phyloP scores from a whole-genome alignment of 345 rosid species.

The Mercurialis annua region DNA sequence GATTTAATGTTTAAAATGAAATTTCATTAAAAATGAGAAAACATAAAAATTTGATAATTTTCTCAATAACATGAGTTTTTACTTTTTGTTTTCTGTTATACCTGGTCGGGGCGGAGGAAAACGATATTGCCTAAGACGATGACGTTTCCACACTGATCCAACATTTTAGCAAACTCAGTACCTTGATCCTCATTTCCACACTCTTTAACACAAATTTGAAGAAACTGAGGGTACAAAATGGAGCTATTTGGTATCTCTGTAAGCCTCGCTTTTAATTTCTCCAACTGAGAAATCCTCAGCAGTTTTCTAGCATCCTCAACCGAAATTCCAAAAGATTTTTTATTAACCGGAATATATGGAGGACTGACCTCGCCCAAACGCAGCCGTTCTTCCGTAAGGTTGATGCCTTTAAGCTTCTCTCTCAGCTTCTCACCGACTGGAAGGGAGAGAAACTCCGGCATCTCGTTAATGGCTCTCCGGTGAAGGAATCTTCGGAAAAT shows the following conservation, averaged over 20 bases:
- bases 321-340: constrained; percentile 27
- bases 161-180: constrained; percentile 45
- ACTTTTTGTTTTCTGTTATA: constrained; percentile 16
- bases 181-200: constrained; percentile 56
- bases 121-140: constrained; percentile 68
- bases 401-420: constrained; percentile 39
- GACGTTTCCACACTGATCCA: constrained; percentile 69
- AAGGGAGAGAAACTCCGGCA: constrained; percentile 39
- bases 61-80: too few species aligned
- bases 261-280: constrained; percentile 57
- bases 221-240: constrained; percentile 46
- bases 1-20: too few species aligned
- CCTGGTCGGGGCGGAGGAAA: constrained; percentile 80
- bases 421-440: constrained; percentile 52
- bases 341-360: background rate
- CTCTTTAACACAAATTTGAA: constrained; percentile 44
- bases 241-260: constrained; percentile 45
- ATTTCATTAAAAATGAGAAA: too few species aligned
- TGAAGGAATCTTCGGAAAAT: constrained; percentile 47
- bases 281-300: constrained; percentile 49
- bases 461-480: constrained; percentile 27
- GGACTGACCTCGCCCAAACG: constrained; percentile 4
- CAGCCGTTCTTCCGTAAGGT: constrained; percentile 17
- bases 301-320: constrained; percentile 57
- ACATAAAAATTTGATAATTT: too few species aligned